A percentile compares a stretch with the other conserved stretches of the same genome.
Evolutionary conservation across 2,329 filamentous ascomycete species (phyloP).

Genomic region (Penicillium paneum): DNA sequence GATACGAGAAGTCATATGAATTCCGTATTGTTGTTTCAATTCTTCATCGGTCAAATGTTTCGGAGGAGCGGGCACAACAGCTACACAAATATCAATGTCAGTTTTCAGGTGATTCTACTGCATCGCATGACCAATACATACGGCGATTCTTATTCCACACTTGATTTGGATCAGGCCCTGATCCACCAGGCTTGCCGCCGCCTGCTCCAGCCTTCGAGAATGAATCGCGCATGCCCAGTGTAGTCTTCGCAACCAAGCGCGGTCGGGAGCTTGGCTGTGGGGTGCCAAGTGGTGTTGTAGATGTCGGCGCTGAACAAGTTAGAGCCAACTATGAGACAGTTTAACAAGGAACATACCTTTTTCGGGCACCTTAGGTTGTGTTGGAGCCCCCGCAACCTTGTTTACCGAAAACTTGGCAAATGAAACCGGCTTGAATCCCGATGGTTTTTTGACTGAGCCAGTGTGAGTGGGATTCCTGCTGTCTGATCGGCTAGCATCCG

Average conservation of each 20-base stretch:
- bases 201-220: constrained; percentile 49
- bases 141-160: constrained; percentile 69
- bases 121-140: constrained; percentile 29
- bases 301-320: constrained; percentile 30
- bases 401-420: constrained; percentile 65
- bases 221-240: constrained; percentile 51
- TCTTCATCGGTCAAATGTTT: constrained; percentile 68
- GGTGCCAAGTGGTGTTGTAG: constrained; percentile 38
- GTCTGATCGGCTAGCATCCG: constrained; percentile 58
- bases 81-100: constrained; percentile 33
- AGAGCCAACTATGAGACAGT: background rate
- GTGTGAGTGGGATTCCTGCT: constrained; percentile 47
- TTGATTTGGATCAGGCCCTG: constrained; percentile 63
- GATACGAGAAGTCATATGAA: constrained; percentile 63
- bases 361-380: constrained; percentile 52
- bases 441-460: constrained; percentile 57
- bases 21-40: constrained; percentile 66
- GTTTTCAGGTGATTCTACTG: background rate
- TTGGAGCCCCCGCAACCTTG: constrained; percentile 56
- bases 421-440: constrained; percentile 63
- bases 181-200: constrained; percentile 45
- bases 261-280: constrained; percentile 52
- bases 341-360: constrained; percentile 45
- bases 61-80: constrained; percentile 54
- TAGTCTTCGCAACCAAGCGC: constrained; percentile 62